Base-by-base conservation (phyloP, 2,329 filamentous ascomycete species). In the Aspergillus sp. region DNA sequence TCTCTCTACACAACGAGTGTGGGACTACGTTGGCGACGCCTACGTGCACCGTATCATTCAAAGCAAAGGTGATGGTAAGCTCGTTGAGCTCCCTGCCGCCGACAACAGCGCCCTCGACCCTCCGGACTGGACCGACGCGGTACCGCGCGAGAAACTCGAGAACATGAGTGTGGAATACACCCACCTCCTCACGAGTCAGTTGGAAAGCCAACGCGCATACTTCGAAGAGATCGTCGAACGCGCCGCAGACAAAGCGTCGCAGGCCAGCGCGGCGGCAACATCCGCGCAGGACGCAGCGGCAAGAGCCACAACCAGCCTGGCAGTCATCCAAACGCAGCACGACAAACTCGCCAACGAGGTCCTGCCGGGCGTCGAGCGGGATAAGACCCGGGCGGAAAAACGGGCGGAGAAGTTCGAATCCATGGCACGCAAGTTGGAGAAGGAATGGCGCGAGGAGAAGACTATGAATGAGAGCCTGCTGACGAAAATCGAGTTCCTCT, bases 31-130 rank as follows among this genome's bases (percentile, higher is more conserved):
- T 0, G 89, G 88, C 4, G 93, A 98, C 62, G 86, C 85, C 61
- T 98, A 95, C 76, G 93, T 97, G 42, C 93, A 98, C 67, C 84
- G 93, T 7, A 80, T 97, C 44, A 94, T 98, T 47, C 86, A 94
- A 54, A 88, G 89, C 61, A 95, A 96, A 71, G 84, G 88, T 7
- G 89, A 95, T 64, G 88, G 88, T 27, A 95, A 95, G 66, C 77
- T 95, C 3, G 86, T 96, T 12, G 91, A 97, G 65, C 76, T 96
- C n/a, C 88, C 89, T 0, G 77, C 78, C 2, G 72, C 76, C 49
- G 73, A 71, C 60, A 53, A 70, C 50, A 67, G 66, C 43, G 68
- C 65, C 0, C 64, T 70, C 36, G 61, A 70, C 26, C 67, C 67
- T 12, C 68, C 69, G 4, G 68, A 69, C 46, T 69, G 66, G 64